Evolutionary conservation across 106 monocot genomes (phyloP).

Genomic region (Iris macrosiphon): DNA sequence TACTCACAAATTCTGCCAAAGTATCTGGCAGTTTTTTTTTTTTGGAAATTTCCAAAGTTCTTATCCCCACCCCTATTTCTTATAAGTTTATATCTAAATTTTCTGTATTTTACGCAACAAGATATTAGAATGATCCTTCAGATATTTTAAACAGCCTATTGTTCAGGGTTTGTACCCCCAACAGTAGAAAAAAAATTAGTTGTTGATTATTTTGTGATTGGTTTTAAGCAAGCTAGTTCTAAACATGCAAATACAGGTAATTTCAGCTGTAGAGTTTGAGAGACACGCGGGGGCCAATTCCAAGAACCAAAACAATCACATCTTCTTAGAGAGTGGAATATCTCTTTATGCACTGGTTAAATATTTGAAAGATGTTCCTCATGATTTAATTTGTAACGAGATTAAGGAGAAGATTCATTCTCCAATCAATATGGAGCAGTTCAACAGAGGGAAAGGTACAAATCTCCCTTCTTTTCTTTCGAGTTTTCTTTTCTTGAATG

Average conservation of each 20-base stretch:
- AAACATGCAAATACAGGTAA: constrained; percentile 41
- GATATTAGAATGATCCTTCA: too few species aligned
- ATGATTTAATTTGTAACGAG: constrained; percentile 15
- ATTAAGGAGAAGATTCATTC: constrained; percentile 11
- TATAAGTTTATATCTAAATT: not conserved
- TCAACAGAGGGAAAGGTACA: constrained; percentile 37
- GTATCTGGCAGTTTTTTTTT: too few species aligned
- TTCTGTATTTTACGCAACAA: not conserved
- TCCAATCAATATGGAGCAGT: constrained; percentile 23
- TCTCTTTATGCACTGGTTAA: constrained; percentile 36
- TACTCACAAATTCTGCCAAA: too few species aligned
- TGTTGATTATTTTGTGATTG: too few species aligned
- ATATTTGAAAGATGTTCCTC: constrained; percentile 3
- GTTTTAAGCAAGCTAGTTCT: too few species aligned
- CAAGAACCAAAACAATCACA: constrained; percentile 51
- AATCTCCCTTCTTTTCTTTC: constrained; percentile 2
- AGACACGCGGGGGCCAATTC: constrained; percentile 39
- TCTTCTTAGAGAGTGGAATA: constrained; percentile 49
- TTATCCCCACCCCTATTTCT: too few species aligned
- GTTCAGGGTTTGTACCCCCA: too few species aligned
- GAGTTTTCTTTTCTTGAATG: not conserved
- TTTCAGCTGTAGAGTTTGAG: constrained; percentile 51
- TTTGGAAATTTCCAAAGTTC: too few species aligned
- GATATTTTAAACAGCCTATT: too few species aligned
- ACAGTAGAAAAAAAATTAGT: too few species aligned